These are phyloP conservation scores for Phytophthora lateralis DNA, from an alignment of 352 stramenopile genomes.

Conservation along the genomic window DNA sequence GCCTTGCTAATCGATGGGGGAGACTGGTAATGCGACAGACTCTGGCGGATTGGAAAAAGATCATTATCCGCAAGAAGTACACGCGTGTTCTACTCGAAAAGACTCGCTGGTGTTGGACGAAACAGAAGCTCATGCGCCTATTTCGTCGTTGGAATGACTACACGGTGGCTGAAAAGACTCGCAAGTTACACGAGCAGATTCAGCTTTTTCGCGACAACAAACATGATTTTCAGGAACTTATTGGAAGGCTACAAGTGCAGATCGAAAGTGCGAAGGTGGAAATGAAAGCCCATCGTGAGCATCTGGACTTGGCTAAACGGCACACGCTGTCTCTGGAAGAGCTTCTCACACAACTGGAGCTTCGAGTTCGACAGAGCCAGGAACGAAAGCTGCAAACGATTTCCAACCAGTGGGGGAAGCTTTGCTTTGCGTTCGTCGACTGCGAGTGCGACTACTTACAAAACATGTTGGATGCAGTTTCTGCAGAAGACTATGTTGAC, in stretches of 20 bases:
- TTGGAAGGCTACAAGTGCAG: conserved; percentile 51
- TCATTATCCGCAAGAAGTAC: conserved; percentile 76
- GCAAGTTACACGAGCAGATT: conserved; percentile 41
- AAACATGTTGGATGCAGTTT: conserved; percentile 64
- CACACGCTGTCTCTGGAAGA: conserved; percentile 65
- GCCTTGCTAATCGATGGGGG: conserved; percentile 56
- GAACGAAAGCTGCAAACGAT: conserved; percentile 66
- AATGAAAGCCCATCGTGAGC: conserved; percentile 51
- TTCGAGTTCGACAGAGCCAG: conserved; percentile 50
- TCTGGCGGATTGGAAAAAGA: conserved; percentile 73
- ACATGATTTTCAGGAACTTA: conserved; percentile 58
- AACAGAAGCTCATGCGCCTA: conserved; percentile 47
- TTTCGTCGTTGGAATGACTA: conserved; percentile 57
- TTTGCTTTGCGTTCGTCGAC: conserved; percentile 70
- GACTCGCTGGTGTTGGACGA: conserved; percentile 57
- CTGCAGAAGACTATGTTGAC: conserved; percentile 50
- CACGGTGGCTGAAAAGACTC: conserved; percentile 42
- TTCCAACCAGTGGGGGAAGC: conserved; percentile 65
- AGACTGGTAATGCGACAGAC: conserved; percentile 58
- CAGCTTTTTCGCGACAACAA: conserved; percentile 53
- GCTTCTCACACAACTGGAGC: conserved; percentile 53
- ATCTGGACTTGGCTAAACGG: conserved; percentile 64
- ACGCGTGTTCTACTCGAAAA: conserved; percentile 69
- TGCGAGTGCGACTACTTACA: conserved; percentile 54
- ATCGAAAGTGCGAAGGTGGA: conserved; percentile 60